Conservation (phyloP, 257 asterid genomes). For the Penstemon barbatus region DNA sequence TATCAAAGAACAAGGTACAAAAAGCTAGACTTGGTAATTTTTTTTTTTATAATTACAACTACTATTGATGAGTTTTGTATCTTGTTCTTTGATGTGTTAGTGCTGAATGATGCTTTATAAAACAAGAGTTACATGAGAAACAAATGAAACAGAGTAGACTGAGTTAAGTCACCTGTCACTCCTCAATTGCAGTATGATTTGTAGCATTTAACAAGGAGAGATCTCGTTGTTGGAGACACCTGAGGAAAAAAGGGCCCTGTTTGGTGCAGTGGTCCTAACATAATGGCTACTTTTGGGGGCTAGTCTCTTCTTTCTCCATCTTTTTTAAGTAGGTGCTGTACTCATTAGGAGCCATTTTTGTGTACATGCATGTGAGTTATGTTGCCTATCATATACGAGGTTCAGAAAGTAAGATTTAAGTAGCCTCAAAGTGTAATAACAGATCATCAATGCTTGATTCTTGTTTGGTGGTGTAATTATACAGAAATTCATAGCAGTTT, state of each 20-base stretch:
- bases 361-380: conserved; percentile 27
- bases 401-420: not conserved
- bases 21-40: too few species aligned
- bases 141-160: too few species aligned
- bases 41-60: not conserved
- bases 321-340: conserved; percentile 16
- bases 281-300: conserved; percentile 16
- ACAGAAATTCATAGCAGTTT: too few species aligned
- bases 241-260: not conserved
- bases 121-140: too few species aligned
- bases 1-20: too few species aligned
- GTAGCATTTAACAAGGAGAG: conserved; percentile 20
- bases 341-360: conserved; percentile 20
- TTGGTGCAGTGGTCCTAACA: conserved; percentile 27
- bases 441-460: too few species aligned
- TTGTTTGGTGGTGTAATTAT: too few species aligned
- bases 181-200: conserved; percentile 23
- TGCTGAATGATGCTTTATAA: too few species aligned
- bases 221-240: conserved; percentile 9
- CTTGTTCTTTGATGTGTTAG: too few species aligned
- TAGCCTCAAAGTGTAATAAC: too few species aligned
- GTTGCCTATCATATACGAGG: conserved; percentile 4
- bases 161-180: too few species aligned
- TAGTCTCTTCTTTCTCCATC: conserved; percentile 6
- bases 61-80: too few species aligned